A percentile compares a stretch with the other conserved stretches of the same genome.
phyloP scores from a whole-genome alignment of 495 filamentous ascomycete genomes.

The Neurospora sp. region DNA sequence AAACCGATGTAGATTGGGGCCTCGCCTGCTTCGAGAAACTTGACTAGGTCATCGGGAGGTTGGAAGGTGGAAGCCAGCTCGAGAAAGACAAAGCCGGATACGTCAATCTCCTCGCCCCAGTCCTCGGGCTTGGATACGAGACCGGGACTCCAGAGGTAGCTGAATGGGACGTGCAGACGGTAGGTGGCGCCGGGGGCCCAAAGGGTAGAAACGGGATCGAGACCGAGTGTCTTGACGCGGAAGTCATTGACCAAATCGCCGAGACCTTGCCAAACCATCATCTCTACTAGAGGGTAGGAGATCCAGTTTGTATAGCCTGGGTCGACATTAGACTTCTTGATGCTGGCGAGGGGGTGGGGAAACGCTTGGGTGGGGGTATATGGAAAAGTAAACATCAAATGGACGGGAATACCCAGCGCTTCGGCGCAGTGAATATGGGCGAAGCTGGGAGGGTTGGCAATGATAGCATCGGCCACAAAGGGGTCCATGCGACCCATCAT shows the following conservation, averaged over 20 bases:
- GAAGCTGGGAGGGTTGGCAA: constrained; percentile 77
- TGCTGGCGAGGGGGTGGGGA: constrained; percentile 63
- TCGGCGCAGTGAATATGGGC: constrained; percentile 77
- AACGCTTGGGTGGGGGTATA: constrained; percentile 59
- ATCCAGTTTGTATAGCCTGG: constrained; percentile 57
- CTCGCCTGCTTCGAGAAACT: constrained; percentile 53
- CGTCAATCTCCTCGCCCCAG: constrained; percentile 61
- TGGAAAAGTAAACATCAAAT: constrained; percentile 81
- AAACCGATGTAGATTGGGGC: constrained; percentile 55
- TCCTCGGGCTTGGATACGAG: constrained; percentile 72
- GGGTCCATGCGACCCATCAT: constrained; percentile 47
- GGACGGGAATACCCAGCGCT: constrained; percentile 64
- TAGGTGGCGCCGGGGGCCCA: constrained; percentile 57
- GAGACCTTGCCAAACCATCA: constrained; percentile 74
- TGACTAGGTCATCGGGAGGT: constrained; percentile 50
- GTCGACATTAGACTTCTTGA: constrained; percentile 52
- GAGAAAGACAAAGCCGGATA: constrained; percentile 69
- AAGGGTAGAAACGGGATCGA: constrained; percentile 57
- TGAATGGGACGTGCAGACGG: constrained; percentile 60
- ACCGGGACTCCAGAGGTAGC: constrained; percentile 73
- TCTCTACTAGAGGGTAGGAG: constrained; percentile 65
- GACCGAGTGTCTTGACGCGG: constrained; percentile 50
- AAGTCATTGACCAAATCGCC: constrained; percentile 70
- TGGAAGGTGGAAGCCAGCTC: constrained; percentile 53
- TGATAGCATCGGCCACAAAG: constrained; percentile 74